Base-by-base conservation (phyloP, 2,329 filamentous ascomycete species). In the Colletotrichum noveboracense region DNA sequence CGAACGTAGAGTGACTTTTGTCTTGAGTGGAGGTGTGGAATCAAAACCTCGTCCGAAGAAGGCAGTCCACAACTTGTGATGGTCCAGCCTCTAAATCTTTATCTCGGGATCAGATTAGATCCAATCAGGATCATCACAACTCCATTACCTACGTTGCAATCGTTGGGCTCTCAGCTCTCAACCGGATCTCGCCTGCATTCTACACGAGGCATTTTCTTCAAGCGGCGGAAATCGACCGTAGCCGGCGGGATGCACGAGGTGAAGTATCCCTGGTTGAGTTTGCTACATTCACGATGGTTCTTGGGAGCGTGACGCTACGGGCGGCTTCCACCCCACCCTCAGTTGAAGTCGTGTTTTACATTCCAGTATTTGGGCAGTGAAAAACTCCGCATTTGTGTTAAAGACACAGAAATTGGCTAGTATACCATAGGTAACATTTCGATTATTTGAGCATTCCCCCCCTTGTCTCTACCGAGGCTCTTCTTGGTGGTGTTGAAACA, bases 101-200 rank as follows among this genome's bases (percentile, higher is more conserved):
- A 65, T 65, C 68, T 65, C 5, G 18, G 30, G 38, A 65, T 70
- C 68, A 62, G 68, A 70, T 70, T 52, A 70, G 58, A 70, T 70
- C 68, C 68, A 70, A 64, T 65, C 60, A 55, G 16, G 28, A 24
- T 14, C 26, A 65, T 38, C 36, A 26, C 30, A 26, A 18, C 13
- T 36, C 24, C 43, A 55, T 55, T 24, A 60, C 34, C 16, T 26
- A 38, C 48, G n/a, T 36, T 38, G 28, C 21, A 26, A 58, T 36
- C 14, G 32, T 18, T 48, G 43, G 2, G n/a, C n/a, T 48, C 43
- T 0, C n/a, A 13, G 18, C 43, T 48, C 10, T 34, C 26, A 68
- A 7, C 38, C 24, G 38, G 24, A 48, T 48, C 43, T 16, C 64
- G 24, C n/a, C 36, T 26, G 36, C 55, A 66, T 52, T 28, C 4